phyloP scores from a whole-genome alignment of 768 basidiomycete genomes.

The Tylopilus rubrobrunneus region DNA sequence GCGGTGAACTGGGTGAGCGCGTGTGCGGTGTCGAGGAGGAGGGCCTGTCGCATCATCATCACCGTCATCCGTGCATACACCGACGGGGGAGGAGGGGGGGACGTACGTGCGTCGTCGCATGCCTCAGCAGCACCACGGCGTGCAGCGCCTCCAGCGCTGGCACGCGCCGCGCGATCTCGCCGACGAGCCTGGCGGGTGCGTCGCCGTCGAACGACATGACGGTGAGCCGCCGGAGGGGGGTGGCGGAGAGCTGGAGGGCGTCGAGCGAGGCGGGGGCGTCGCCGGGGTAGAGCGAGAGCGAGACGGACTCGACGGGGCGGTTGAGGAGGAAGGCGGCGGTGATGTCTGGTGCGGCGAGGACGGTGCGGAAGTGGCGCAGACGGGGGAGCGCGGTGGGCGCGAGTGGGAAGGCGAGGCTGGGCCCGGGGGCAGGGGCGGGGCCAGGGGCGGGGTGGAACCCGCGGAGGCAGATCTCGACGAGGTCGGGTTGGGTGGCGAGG shows the following conservation, averaged over 20 bases:
- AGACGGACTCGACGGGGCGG: slow-evolving; percentile 47
- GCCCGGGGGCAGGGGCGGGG: not conserved
- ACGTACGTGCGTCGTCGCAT: slow-evolving; percentile 46
- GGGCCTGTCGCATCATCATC: slow-evolving; percentile 29
- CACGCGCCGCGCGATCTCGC: slow-evolving; percentile 45
- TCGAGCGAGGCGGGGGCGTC: slow-evolving; percentile 40
- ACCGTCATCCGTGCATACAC: too few relatives aligned
- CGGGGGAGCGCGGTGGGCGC: slow-evolving; percentile 41
- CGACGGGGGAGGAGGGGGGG: not conserved
- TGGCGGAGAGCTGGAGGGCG: slow-evolving; percentile 37
- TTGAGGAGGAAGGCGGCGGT: slow-evolving; percentile 44
- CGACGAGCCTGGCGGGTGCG: slow-evolving; percentile 42
- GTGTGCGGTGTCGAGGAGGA: slow-evolving; percentile 38
- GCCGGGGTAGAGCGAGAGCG: slow-evolving; percentile 48
- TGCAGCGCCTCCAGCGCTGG: slow-evolving; percentile 56
- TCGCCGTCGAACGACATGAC: slow-evolving; percentile 54
- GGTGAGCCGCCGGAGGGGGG: slow-evolving; percentile 46
- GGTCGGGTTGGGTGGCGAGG: slow-evolving; percentile 44
- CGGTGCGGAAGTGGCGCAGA: slow-evolving; percentile 48
- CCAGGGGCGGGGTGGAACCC: slow-evolving; percentile 39
- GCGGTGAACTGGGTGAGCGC: slow-evolving; percentile 42
- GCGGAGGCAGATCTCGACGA: slow-evolving; percentile 53
- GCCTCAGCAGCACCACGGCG: slow-evolving; percentile 51
- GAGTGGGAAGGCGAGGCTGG: slow-evolving; percentile 32
- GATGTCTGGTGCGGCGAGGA: slow-evolving; percentile 46